Evolutionary conservation across 2,329 filamentous ascomycete species (phyloP), one percentile per base, ranked within the genome.

Genomic region (Exophiala oligosperma): DNA sequence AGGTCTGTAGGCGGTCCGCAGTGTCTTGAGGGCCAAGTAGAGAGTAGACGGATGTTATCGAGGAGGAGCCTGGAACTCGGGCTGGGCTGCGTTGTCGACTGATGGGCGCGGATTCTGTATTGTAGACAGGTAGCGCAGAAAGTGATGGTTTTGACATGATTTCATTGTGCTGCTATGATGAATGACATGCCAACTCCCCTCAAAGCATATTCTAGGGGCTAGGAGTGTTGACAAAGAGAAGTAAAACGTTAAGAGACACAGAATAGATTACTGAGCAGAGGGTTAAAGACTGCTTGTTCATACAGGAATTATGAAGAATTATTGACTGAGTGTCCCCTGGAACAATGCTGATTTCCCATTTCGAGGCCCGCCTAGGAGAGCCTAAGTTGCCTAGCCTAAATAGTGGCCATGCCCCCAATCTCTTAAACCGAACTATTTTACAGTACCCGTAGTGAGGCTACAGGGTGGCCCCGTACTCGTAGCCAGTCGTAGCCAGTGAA

Each of bases 21-120:
- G 90, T 88, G 74, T 96, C 89, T 70, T 87, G 81, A 21, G 88
- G 82, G n/a, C 86, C 88, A 71, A 97, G 83, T 69, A 84, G 77
- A 48, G 85, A 84, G 70, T 84, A 86, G 40, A 73, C 75, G 38
- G 77, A 76, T 46, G 77, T 78, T 52, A 75, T 74, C 40, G 72
- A 71, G 72, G 77, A 65, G 23, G 54, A 64, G 26, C 56, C 44
- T 2, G 58, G 49, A 40, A 52, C 56, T 26, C 43, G 57, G 17
- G 52, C 52, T 44, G 61, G 61, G 49, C 51, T 54, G 37, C 56
- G 58, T 17, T 57, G 47, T 53, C 54, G 61, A 47, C 54, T 52
- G 40, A n/a, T 23, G 24, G 54, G n/a, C 23, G 51, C 17, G 12
- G 59, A 35, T 8, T 77, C 66, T 61, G 70, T 77, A 78, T 84